Evolutionary conservation across 2,329 filamentous ascomycete species (phyloP).

Genomic region (Monilinia polystroma): DNA sequence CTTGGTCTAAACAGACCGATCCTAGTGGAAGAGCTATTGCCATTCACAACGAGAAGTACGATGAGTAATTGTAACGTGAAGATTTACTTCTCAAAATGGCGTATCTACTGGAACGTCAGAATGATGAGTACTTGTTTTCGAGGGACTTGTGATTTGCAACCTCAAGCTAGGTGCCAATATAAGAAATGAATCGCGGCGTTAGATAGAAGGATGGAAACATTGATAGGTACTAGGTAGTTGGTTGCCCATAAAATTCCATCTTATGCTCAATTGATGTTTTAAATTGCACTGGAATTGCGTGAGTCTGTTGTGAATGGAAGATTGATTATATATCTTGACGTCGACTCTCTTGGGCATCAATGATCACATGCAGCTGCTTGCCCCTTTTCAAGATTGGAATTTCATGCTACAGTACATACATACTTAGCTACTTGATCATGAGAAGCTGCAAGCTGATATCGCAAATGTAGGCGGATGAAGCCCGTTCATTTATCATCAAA

Average conservation of each 20-base stretch:
- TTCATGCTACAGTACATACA: too few relatives aligned
- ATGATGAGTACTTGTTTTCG: background rate
- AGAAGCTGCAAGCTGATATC: too few relatives aligned
- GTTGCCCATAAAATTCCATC: slow-evolving; percentile 12
- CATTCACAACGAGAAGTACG: slow-evolving; percentile 74
- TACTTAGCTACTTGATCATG: too few relatives aligned
- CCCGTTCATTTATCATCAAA: too few relatives aligned
- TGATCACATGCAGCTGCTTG: background rate
- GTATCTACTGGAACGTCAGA: slow-evolving; percentile 13
- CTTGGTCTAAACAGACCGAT: slow-evolving; percentile 94
- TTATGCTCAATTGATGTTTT: background rate
- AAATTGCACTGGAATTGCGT: background rate
- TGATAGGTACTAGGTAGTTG: slow-evolving; percentile 14
- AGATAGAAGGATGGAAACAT: slow-evolving; percentile 24
- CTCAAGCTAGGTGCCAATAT: background rate
- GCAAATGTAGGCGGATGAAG: too few relatives aligned
- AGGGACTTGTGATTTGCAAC: background rate
- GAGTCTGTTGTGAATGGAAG: background rate
- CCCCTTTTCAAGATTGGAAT: too few relatives aligned
- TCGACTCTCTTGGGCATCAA: background rate
- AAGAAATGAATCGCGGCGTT: slow-evolving; percentile 15
- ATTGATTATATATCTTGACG: background rate
- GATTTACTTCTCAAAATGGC: slow-evolving; percentile 1
- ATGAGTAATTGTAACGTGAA: slow-evolving; percentile 40
- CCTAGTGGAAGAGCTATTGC: slow-evolving; percentile 84